Percentiles rank a stretch among this genome's conserved stretches.
Evolutionary conservation across 352 stramenopile species (phyloP).

Genomic region (Globisporangium viniferum): DNA sequence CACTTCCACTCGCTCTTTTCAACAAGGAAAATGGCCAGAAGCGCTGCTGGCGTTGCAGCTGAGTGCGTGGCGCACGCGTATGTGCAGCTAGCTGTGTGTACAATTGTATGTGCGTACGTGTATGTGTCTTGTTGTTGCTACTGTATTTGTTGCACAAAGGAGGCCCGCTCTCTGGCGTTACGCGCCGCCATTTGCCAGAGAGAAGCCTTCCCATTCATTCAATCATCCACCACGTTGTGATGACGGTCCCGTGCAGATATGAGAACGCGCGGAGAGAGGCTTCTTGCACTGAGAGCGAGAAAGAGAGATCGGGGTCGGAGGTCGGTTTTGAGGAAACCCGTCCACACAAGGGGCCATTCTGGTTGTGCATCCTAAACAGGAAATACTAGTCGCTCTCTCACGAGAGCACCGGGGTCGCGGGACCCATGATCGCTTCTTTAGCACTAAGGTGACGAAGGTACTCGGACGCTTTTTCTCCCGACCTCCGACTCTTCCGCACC

Average conservation of each 20-base stretch:
- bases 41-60: too few species aligned
- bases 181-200: constrained; percentile 3
- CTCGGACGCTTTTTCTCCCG: constrained; percentile 19
- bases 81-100: neutral
- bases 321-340: constrained; percentile 1
- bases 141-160: constrained; percentile 14
- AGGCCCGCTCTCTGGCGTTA: constrained; percentile 4
- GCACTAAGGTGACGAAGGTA: constrained; percentile 75
- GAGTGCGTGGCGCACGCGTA: too few species aligned
- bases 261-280: neutral
- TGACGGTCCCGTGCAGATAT: constrained; percentile 18
- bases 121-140: neutral
- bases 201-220: neutral
- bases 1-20: too few species aligned
- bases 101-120: neutral
- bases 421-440: constrained; percentile 69
- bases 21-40: too few species aligned
- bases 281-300: neutral
- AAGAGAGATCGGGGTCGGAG: neutral
- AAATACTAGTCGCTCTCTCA: constrained; percentile 54
- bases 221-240: neutral
- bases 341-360: constrained; percentile 3
- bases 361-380: neutral
- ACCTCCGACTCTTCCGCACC: constrained; percentile 21
- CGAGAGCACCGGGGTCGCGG: constrained; percentile 67